These are phyloP conservation scores for Nepenthes gracilis DNA, from an alignment of 148 eudicot species.

Conservation along the genomic window DNA sequence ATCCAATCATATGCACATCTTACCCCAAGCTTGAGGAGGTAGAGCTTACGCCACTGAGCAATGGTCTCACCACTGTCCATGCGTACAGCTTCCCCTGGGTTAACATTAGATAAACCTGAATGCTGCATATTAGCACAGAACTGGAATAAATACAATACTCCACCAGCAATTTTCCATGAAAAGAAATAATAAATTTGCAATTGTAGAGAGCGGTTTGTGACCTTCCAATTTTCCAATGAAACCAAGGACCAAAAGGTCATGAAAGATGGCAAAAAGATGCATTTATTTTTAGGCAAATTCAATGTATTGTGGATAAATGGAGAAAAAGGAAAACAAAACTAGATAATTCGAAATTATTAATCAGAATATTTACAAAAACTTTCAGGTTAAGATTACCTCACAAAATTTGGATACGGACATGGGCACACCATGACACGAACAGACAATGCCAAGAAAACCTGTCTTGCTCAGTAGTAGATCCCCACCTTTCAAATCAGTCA, in stretches of 20 bases:
- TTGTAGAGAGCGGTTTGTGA: too few species aligned
- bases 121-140: conserved; percentile 36
- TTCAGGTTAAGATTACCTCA: conserved; percentile 31
- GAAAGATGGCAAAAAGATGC: too few species aligned
- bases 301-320: too few species aligned
- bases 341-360: too few species aligned
- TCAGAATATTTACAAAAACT: not conserved
- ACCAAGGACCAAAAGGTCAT: too few species aligned
- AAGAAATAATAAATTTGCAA: too few species aligned
- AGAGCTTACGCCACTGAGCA: conserved; percentile 59
- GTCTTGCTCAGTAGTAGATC: conserved; percentile 48
- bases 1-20: conserved; percentile 8
- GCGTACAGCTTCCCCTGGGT: conserved; percentile 56
- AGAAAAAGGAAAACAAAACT: too few species aligned
- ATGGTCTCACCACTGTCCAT: conserved; percentile 60
- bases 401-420: conserved; percentile 57
- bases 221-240: too few species aligned
- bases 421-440: conserved; percentile 55
- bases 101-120: conserved; percentile 44
- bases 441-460: conserved; percentile 59
- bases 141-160: conserved; percentile 5
- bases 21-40: conserved; percentile 45
- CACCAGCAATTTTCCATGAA: conserved; percentile 1
- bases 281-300: too few species aligned
- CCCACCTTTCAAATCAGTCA: conserved; percentile 38